These are phyloP conservation scores for Medicago lupulina DNA, from an alignment of 306 rosid genomes.

Conservation along the genomic window DNA sequence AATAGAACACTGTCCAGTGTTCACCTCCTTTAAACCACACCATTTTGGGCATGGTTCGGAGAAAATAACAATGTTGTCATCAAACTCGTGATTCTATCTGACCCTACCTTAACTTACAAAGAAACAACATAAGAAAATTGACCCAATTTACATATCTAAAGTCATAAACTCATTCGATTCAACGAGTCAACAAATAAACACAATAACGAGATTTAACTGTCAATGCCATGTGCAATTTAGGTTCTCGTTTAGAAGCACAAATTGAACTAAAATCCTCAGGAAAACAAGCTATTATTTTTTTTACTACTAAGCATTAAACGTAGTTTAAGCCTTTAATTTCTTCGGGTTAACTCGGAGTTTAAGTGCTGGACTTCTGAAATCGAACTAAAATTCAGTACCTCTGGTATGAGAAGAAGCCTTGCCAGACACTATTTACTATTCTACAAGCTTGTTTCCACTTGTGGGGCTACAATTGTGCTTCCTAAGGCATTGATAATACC, in stretches of 20 bases:
- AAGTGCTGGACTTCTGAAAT: too few species aligned
- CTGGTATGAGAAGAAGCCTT: background rate
- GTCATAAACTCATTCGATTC: background rate
- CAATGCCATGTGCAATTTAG: constrained; percentile 13
- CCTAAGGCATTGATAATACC: background rate
- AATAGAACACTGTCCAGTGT: background rate
- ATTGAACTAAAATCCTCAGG: background rate
- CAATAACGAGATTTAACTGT: background rate
- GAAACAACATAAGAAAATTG: background rate
- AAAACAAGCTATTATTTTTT: background rate
- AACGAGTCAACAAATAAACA: background rate
- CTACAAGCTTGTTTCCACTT: background rate
- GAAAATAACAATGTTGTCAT: background rate
- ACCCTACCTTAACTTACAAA: background rate
- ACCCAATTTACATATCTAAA: background rate
- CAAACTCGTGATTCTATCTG: background rate
- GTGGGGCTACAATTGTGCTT: background rate
- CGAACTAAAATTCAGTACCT: background rate
- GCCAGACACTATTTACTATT: background rate
- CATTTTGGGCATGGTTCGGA: background rate
- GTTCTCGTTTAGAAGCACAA: constrained; percentile 2
- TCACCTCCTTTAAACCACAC: background rate
- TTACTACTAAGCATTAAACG: background rate
- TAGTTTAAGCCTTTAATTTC: background rate
- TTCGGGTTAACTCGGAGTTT: background rate